A percentile compares a stretch with the other conserved stretches of the same genome.
Conservation (phyloP, 345 rosid genomes). For the Citrus glauca region DNA sequence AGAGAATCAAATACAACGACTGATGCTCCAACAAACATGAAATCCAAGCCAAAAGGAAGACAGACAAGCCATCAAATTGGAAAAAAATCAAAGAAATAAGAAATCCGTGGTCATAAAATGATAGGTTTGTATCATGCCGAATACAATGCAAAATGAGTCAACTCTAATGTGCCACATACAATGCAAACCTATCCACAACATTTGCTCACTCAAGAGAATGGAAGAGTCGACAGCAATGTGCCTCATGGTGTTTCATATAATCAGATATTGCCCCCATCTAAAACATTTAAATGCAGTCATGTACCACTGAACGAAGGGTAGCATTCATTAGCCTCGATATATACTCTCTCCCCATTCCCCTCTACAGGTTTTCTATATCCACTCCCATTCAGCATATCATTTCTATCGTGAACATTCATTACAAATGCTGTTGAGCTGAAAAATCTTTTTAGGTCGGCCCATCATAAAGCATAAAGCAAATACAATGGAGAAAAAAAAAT, state of each 20-base stretch:
- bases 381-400: not conserved
- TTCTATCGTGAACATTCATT: not conserved
- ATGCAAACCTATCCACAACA: not conserved
- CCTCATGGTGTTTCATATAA: not conserved
- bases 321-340: not conserved
- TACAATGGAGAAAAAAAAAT: not conserved
- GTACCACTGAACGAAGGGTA: not conserved
- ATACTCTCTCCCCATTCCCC: not conserved
- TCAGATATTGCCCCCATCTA: not conserved
- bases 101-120: not conserved
- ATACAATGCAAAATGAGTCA: not conserved
- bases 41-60: not conserved
- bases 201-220: not conserved
- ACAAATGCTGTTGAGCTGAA: not conserved
- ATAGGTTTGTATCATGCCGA: not conserved
- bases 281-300: not conserved
- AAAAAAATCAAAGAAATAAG: not conserved
- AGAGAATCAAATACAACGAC: not conserved
- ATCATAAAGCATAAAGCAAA: slow-evolving; percentile 1
- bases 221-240: not conserved
- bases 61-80: not conserved
- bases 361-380: not conserved
- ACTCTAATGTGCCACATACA: not conserved
- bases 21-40: not conserved
- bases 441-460: not conserved